Evolutionary conservation across 371 early-diverging fungal species (phyloP), one percentile per base, ranked within the genome.

Genomic region (Umbelopsis sp.): DNA sequence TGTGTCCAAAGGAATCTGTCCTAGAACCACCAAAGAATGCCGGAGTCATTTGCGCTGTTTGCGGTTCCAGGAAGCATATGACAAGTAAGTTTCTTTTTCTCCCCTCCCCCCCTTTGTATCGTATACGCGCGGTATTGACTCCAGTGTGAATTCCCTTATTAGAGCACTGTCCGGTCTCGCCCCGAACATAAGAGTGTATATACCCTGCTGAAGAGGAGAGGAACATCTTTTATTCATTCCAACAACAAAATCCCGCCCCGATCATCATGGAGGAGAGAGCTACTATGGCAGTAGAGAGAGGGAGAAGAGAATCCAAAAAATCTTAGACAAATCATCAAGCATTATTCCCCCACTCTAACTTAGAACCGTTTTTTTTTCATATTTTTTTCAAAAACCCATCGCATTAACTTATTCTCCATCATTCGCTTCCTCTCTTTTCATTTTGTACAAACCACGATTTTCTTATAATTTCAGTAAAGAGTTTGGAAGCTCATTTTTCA

Each of bases 151-250:
- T 41, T 41, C 41, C 41, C 25, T 7, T 66, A 46, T 37, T 63
- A 78, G 78, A 78, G 25, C 78, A 78, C 67, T 78, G 78, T 52
- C 78, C 78, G 57, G 75, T 75, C 20, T 73, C 75, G 38, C 78
- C 78, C 45, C 75, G 67, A 68, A 63, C 18, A 41, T 41, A 29
- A 29, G 41, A 41, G 12, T 38, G 12, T 38, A 38, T 41, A 41
- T 41, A 41, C 41, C 41, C 41, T 41, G 41, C 41, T 41, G 41
- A 7, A 41, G 7, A 41, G 41, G 12, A 38, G 38, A 7, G 41
- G 41, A 41, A 1, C 7, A 41, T 41, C 1, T 41, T 41, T 10
- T 7, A 7, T 41, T 41, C 12, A 10, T 41, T 41, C 7, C 12
- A 10, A 7, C 41, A 4, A 22, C 22, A 0, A 22, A 41, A 10